phyloP scores from a whole-genome alignment of 306 rosid species.

The Medicago ruthenica region DNA sequence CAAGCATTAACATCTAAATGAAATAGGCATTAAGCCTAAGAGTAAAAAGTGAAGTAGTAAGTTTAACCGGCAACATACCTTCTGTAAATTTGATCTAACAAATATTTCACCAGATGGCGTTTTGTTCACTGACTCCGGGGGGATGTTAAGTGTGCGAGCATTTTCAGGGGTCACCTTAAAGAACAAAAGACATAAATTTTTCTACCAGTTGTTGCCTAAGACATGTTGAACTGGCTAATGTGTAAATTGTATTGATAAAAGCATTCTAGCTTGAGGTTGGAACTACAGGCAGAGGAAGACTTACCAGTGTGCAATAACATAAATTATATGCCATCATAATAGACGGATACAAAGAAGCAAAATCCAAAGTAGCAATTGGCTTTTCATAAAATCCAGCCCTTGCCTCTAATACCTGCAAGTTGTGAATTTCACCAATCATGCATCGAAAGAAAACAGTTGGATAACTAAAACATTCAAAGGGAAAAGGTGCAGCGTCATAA shows the following conservation, averaged over 20 bases:
- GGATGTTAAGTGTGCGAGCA: slow-evolving; percentile 73
- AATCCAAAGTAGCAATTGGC: slow-evolving; percentile 97
- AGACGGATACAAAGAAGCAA: slow-evolving; percentile 96
- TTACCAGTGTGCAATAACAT: slow-evolving; percentile 98
- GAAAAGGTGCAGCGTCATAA: slow-evolving; percentile 23
- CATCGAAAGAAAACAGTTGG: slow-evolving; percentile 30
- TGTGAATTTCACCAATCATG: slow-evolving; percentile 26
- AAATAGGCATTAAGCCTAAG: slow-evolving; percentile 23
- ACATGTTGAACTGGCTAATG: slow-evolving; percentile 19
- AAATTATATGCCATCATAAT: slow-evolving; percentile 99
- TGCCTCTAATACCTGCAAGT: slow-evolving; percentile 90
- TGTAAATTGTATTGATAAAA: slow-evolving; percentile 18
- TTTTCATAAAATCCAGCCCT: slow-evolving; percentile 92
- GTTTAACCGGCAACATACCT: slow-evolving; percentile 52
- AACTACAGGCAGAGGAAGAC: slow-evolving; percentile 38
- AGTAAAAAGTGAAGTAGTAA: slow-evolving; percentile 8
- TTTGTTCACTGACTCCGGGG: slow-evolving; percentile 80
- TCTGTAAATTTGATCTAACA: slow-evolving; percentile 83
- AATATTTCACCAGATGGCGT: slow-evolving; percentile 97
- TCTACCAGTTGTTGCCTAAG: background rate
- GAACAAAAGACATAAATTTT: slow-evolving; percentile 29
- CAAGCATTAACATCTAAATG: slow-evolving; percentile 35
- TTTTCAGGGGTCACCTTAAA: slow-evolving; percentile 86
- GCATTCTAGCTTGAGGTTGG: slow-evolving; percentile 12
- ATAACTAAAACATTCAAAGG: slow-evolving; percentile 32